These are phyloP conservation scores for Beauveria sp. DNA, from an alignment of 2,329 filamentous ascomycete species.

Conservation along the genomic window DNA sequence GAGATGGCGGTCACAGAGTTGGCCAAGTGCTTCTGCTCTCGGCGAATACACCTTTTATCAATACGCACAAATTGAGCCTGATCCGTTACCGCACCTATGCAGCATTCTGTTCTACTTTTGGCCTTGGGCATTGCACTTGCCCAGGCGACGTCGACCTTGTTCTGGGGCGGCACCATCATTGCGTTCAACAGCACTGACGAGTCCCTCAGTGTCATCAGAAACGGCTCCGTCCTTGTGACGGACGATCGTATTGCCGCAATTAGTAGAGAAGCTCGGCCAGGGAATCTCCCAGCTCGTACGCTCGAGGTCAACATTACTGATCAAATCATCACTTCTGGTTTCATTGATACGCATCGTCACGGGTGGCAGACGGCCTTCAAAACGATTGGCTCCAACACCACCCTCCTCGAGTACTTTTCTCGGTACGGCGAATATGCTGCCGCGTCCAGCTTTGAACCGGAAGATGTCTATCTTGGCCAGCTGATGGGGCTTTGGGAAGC, in stretches of 20 bases:
- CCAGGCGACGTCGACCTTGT: slow-evolving; percentile 14
- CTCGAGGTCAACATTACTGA: slow-evolving; percentile 40
- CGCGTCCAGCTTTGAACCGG: slow-evolving; percentile 24
- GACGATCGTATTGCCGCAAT: not conserved
- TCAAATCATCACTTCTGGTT: slow-evolving; percentile 47
- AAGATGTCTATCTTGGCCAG: slow-evolving; percentile 5
- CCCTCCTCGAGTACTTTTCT: slow-evolving; percentile 38
- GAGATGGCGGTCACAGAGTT: not conserved
- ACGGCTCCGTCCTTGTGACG: slow-evolving; percentile 33
- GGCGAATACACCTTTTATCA: too few relatives aligned
- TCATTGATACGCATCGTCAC: slow-evolving; percentile 50
- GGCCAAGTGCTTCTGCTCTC: too few relatives aligned
- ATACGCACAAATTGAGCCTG: not conserved
- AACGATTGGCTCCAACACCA: slow-evolving; percentile 44
- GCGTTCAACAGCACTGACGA: slow-evolving; percentile 28
- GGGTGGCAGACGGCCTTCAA: slow-evolving; percentile 49
- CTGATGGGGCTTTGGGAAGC: slow-evolving; percentile 4
- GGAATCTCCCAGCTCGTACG: not conserved
- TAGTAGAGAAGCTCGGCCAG: not conserved
- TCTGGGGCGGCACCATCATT: slow-evolving; percentile 32
- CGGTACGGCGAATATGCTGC: slow-evolving; percentile 11
- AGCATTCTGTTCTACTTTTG: not conserved
- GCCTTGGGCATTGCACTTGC: not conserved
- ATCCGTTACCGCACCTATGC: not conserved
- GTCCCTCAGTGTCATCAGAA: slow-evolving; percentile 28